These are phyloP conservation scores for Massarina eburnea DNA, from an alignment of 2,329 filamentous ascomycete genomes.

Conservation along the genomic window DNA sequence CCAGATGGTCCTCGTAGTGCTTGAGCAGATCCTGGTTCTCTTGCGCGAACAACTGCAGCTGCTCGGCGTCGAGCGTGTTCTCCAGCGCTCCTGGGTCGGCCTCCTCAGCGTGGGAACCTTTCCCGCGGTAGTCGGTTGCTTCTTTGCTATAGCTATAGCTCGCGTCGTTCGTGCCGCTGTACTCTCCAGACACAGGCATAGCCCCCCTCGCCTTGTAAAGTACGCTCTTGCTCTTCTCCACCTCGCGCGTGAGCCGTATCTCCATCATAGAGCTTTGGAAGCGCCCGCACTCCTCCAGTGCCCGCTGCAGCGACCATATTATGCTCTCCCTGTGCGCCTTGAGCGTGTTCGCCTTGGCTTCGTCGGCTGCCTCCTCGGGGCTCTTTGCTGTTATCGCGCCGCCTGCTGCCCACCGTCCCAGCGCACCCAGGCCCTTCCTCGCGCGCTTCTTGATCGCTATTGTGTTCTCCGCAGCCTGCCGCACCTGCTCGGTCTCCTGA, in stretches of 20 bases:
- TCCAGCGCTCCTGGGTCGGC: slow-evolving; percentile 43
- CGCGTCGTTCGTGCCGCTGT: slow-evolving; percentile 21
- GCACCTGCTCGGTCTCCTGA: slow-evolving; percentile 77
- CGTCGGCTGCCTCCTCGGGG: slow-evolving; percentile 70
- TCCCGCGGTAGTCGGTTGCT: slow-evolving; percentile 27
- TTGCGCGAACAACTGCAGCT: slow-evolving; percentile 89
- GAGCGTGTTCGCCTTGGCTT: slow-evolving; percentile 67
- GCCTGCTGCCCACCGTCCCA: slow-evolving; percentile 69
- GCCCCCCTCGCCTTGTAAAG: slow-evolving; percentile 66
- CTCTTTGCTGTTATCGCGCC: slow-evolving; percentile 55
- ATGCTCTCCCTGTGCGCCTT: slow-evolving; percentile 78
- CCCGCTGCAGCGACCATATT: slow-evolving; percentile 76
- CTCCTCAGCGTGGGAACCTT: slow-evolving; percentile 24
- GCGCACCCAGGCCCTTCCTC: slow-evolving; percentile 62
- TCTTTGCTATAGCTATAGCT: too few species aligned
- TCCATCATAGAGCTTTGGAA: slow-evolving; percentile 93
- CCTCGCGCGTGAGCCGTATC: slow-evolving; percentile 76
- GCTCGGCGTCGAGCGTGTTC: slow-evolving; percentile 73
- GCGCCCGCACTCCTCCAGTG: slow-evolving; percentile 73
- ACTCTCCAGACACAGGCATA: slow-evolving; percentile 24
- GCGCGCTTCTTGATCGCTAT: slow-evolving; percentile 72
- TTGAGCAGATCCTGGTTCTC: slow-evolving; percentile 92
- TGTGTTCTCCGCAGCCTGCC: slow-evolving; percentile 72
- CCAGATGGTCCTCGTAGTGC: slow-evolving; percentile 90
- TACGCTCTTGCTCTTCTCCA: slow-evolving; percentile 87